Evolutionary conservation across 2,329 filamentous ascomycete genomes (phyloP).

Genomic region (Diplodia scrobiculata): DNA sequence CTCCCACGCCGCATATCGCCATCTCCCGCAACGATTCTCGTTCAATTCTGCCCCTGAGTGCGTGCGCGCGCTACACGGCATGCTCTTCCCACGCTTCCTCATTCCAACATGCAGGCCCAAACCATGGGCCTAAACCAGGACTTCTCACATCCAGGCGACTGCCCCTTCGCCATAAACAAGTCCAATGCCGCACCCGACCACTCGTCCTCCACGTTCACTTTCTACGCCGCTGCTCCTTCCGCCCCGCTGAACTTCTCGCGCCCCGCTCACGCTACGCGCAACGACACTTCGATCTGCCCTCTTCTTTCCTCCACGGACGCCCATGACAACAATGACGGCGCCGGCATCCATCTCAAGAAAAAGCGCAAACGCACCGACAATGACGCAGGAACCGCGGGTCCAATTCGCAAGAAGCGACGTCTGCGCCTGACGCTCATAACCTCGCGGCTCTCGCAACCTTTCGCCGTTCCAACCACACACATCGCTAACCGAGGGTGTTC

Average conservation of each 20-base stretch:
- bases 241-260: constrained; percentile 33
- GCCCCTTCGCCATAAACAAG: neutral
- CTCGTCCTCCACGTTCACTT: constrained; percentile 40
- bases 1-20: constrained; percentile 25
- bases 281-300: neutral
- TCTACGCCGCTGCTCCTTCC: constrained; percentile 36
- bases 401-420: constrained; percentile 63
- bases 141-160: neutral
- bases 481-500: constrained; percentile 64
- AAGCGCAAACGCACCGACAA: constrained; percentile 60
- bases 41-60: constrained; percentile 1
- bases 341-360: constrained; percentile 27
- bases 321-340: neutral
- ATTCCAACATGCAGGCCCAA: constrained; percentile 17
- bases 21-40: constrained; percentile 24
- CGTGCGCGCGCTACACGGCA: constrained; percentile 2
- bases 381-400: constrained; percentile 44
- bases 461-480: constrained; percentile 68
- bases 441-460: constrained; percentile 69
- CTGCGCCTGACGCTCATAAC: constrained; percentile 65
- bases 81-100: constrained; percentile 19
- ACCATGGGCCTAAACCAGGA: constrained; percentile 3
- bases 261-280: constrained; percentile 42
- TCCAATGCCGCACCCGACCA: constrained; percentile 23
- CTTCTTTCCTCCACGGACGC: constrained; percentile 29